Conservation (phyloP, 495 filamentous ascomycete species). For the Penicilliopsis zonata region DNA sequence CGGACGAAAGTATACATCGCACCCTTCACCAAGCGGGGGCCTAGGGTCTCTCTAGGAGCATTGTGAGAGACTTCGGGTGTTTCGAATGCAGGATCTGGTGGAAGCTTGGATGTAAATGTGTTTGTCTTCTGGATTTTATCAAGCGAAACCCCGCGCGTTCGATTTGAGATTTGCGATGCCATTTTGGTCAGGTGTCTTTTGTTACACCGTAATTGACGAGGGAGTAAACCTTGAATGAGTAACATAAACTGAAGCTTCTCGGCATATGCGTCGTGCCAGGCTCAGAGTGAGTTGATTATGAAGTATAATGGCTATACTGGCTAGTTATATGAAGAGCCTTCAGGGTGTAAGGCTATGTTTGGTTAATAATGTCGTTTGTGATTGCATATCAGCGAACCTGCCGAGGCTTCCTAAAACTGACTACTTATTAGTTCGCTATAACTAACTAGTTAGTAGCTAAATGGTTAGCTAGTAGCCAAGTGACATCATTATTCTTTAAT, state of each 20-base stretch:
- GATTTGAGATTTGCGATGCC: constrained; percentile 39
- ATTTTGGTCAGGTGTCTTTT: constrained; percentile 26
- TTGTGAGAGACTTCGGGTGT: constrained; percentile 70
- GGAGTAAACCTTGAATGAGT: constrained; percentile 3
- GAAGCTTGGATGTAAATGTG: constrained; percentile 67
- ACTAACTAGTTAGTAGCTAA: too few species aligned
- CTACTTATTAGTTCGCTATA: too few species aligned
- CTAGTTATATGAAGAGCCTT: too few species aligned
- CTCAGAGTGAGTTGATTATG: neutral
- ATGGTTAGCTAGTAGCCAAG: too few species aligned
- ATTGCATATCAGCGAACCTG: too few species aligned
- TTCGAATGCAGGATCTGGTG: constrained; percentile 66
- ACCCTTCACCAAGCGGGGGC: constrained; percentile 71
- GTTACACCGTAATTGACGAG: constrained; percentile 7
- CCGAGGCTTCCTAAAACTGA: too few species aligned
- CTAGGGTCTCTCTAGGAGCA: constrained; percentile 61
- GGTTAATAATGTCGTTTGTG: too few species aligned
- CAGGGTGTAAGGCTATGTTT: too few species aligned
- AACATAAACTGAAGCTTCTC: constrained; percentile 14
- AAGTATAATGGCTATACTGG: neutral
- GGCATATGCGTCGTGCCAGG: neutral
- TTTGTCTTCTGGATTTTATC: constrained; percentile 74
- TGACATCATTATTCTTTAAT: too few species aligned
- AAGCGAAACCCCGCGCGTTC: constrained; percentile 31
- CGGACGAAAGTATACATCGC: constrained; percentile 87